Base-by-base conservation (phyloP, 1,284 basidiomycete genomes). In the Moniliophthora roreri region DNA sequence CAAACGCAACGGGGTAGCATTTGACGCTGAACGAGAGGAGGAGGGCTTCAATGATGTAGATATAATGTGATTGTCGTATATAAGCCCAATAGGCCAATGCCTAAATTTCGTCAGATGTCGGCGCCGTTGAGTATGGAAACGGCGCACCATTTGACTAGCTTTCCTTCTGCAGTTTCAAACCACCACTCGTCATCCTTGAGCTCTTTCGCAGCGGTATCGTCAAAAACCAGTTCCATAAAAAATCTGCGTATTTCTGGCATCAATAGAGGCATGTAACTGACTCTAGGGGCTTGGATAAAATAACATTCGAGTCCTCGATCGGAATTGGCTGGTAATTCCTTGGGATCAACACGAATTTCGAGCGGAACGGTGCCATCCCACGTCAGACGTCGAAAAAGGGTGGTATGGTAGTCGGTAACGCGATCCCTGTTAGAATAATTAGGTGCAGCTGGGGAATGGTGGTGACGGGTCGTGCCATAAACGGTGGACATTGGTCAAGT, bases 1-100 rank as follows among this genome's bases (percentile, higher is more conserved):
- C 36, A 97, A 71, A 20, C 84, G 84, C 62, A 95, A 78, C 2
- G 91, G 91, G 3, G 76, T 67, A 23, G 79, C 66, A 46, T 76
- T 72, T 21, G 77, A 67, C 6, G 75, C 68, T 7, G 75, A 66
- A 23, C 73, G 69, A 5, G 77, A 69, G 13, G 76, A 63, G 24
- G 76, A 72, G 21, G 75, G 65, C 38, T 81, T 80, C 46, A 82
- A 67, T 7, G 84, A 82, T 9, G 77, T 66, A 13, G 84, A 80
- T 59, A 89, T 85, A 18, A 77, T 78, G 62, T 89, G 82, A 64
- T 87, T 89, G 67, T 97, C 91, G 65, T 95, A 94, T 59, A 97
- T 83, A 41, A 97, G 78, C 36, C 95, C 95, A 57, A 98, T 84
- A 35, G 95, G 86, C 95, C 95, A 97, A 71, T 98, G 93, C 93